Percentiles rank a stretch among this genome's conserved stretches.
Evolutionary conservation across 768 basidiomycete genomes (phyloP).

Genomic region (Rhodotorula taiwanensis): DNA sequence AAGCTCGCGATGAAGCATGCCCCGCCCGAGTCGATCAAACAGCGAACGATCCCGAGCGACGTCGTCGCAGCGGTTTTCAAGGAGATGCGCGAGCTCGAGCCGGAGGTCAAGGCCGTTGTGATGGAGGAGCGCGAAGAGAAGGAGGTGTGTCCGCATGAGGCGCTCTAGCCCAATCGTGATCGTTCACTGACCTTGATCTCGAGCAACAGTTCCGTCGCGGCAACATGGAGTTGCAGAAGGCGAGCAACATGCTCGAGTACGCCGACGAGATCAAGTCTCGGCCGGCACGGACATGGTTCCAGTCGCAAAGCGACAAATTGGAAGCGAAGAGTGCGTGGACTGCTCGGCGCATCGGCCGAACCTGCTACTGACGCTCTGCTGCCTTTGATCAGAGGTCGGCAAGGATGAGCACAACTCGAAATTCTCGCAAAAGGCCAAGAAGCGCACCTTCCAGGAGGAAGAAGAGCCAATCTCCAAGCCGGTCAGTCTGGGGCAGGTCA

Average conservation of each 20-base stretch:
- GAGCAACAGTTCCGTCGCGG: slow-evolving; percentile 64
- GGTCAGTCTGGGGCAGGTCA: not conserved
- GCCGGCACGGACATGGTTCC: slow-evolving; percentile 99
- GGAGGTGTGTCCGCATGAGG: slow-evolving; percentile 55
- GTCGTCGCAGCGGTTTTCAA: slow-evolving; percentile 62
- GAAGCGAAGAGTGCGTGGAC: slow-evolving; percentile 68
- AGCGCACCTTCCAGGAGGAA: slow-evolving; percentile 27
- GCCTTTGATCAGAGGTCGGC: slow-evolving; percentile 58
- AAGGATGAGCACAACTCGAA: slow-evolving; percentile 61
- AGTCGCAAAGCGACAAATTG: slow-evolving; percentile 72
- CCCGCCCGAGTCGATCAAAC: slow-evolving; percentile 66
- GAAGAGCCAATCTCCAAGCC: slow-evolving; percentile 26
- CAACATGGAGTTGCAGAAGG: slow-evolving; percentile 93
- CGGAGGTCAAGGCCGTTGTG: slow-evolving; percentile 70
- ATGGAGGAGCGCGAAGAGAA: slow-evolving; percentile 95
- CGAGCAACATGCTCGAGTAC: slow-evolving; percentile 91
- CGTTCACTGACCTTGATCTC: slow-evolving; percentile 22
- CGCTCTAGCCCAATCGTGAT: not conserved
- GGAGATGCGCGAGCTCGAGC: slow-evolving; percentile 62
- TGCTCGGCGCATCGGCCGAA: not conserved
- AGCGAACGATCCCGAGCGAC: slow-evolving; percentile 77
- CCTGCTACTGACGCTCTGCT: not conserved
- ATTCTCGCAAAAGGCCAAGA: slow-evolving; percentile 36
- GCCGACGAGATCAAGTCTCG: slow-evolving; percentile 83
- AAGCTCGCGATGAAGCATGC: slow-evolving; percentile 91